Evolutionary conservation across 2,329 filamentous ascomycete species (phyloP).

Genomic region (Cryphonectria radicalis): DNA sequence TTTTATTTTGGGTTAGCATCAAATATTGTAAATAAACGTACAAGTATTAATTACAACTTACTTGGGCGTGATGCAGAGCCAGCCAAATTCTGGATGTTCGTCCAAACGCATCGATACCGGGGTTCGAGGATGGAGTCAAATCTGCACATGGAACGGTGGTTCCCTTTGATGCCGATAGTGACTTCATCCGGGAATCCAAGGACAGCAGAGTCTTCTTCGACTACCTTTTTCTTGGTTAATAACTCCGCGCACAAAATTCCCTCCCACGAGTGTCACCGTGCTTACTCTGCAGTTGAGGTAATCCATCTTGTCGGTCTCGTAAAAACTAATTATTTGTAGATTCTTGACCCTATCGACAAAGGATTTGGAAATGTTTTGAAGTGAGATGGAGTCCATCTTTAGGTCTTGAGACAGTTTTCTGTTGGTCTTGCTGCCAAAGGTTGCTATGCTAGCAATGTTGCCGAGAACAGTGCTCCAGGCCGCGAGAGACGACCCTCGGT

Average conservation of each 20-base stretch:
- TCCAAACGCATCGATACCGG: conserved; percentile 15
- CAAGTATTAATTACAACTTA: background rate
- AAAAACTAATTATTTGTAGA: conserved; percentile 21
- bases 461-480: conserved; percentile 18
- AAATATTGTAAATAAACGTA: background rate
- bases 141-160: conserved; percentile 28
- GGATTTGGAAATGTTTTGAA: conserved; percentile 20
- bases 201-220: conserved; percentile 25
- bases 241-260: background rate
- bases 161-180: conserved; percentile 19
- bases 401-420: conserved; percentile 32
- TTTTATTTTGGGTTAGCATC: background rate
- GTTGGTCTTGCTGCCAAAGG: conserved; percentile 21
- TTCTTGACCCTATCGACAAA: conserved; percentile 19
- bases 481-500: conserved; percentile 19
- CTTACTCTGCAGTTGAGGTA: conserved; percentile 11
- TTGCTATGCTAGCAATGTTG: conserved; percentile 10
- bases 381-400: conserved; percentile 28
- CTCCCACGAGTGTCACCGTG: background rate
- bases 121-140: conserved; percentile 22
- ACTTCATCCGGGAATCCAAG: conserved; percentile 18
- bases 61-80: conserved; percentile 17
- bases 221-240: conserved; percentile 20
- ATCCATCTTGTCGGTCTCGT: conserved; percentile 23
- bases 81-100: conserved; percentile 17